Conservation (phyloP, 2,329 filamentous ascomycete genomes). For the Colletotrichum siamense region DNA sequence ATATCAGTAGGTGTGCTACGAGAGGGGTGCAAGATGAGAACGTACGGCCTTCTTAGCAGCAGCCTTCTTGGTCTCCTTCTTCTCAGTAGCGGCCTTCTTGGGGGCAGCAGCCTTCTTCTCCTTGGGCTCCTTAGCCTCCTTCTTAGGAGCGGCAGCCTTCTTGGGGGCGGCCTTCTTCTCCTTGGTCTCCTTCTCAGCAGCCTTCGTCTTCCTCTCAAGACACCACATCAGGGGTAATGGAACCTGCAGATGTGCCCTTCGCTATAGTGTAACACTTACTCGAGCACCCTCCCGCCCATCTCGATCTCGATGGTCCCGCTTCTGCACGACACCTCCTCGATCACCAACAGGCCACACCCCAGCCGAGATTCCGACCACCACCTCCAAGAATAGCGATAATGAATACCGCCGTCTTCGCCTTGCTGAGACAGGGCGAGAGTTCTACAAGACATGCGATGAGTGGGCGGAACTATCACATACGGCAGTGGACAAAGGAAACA, state of each 20-base stretch:
- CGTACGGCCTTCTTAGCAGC: slow-evolving; percentile 31
- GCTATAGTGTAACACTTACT: no score
- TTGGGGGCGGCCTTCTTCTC: slow-evolving; percentile 49
- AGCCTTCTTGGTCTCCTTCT: slow-evolving; percentile 39
- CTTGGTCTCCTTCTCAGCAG: slow-evolving; percentile 75
- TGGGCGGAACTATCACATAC: neutral
- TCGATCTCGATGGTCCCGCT: no score
- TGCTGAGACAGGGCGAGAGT: neutral
- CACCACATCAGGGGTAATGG: neutral
- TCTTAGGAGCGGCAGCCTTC: slow-evolving; percentile 46
- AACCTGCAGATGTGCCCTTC: no score
- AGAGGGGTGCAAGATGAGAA: slow-evolving; percentile 35
- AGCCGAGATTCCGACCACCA: neutral
- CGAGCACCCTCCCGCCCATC: no score
- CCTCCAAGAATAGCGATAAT: neutral
- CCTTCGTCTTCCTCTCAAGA: neutral
- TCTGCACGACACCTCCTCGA: accelerated
- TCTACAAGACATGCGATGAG: neutral
- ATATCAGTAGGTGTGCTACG: slow-evolving; percentile 21
- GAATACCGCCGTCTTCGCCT: neutral
- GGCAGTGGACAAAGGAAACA: neutral
- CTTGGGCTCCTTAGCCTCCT: slow-evolving; percentile 48
- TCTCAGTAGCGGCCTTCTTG: slow-evolving; percentile 42
- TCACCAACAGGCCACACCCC: accelerated
- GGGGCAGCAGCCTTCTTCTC: slow-evolving; percentile 52